Percentiles rank a stretch among this genome's conserved stretches.
These are phyloP conservation scores for Ceratocystis lukuohia DNA, from an alignment of 2,329 filamentous ascomycete genomes.

Conservation along the genomic window DNA sequence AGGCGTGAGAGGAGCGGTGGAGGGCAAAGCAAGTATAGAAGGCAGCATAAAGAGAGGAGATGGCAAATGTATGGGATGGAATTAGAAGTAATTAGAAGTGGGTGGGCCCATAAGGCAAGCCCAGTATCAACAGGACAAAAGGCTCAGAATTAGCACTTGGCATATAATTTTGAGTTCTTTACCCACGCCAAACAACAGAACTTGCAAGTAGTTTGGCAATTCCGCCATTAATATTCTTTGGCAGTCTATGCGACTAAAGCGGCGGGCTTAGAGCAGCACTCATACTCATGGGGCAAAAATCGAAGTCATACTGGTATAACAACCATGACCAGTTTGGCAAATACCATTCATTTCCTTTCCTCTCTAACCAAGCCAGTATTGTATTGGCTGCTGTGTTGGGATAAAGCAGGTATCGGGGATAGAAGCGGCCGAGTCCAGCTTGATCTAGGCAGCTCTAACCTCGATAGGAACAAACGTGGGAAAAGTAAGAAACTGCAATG, in stretches of 20 bases:
- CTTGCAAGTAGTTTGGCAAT: background rate
- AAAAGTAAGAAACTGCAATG: background rate
- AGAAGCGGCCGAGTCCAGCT: background rate
- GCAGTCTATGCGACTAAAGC: background rate
- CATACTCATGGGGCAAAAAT: no score
- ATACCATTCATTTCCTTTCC: no score
- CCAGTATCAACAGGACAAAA: background rate
- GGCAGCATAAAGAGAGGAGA: background rate
- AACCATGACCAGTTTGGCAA: no score
- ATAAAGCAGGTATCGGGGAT: background rate
- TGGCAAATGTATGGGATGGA: background rate
- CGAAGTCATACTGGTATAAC: no score
- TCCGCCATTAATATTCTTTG: background rate
- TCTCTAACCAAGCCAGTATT: no score
- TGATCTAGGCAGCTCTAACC: background rate
- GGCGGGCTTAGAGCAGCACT: no score
- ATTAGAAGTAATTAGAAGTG: background rate
- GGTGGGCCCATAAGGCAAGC: background rate
- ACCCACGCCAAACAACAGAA: background rate
- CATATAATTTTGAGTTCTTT: background rate
- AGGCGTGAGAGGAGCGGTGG: background rate
- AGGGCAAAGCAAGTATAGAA: background rate
- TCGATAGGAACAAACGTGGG: conserved; percentile 2
- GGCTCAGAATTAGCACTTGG: background rate
- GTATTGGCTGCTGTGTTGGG: no score